Percentiles rank a stretch among this genome's conserved stretches.
Evolutionary conservation across 805 yeast species (phyloP).

Genomic region (Candida andamanensis): DNA sequence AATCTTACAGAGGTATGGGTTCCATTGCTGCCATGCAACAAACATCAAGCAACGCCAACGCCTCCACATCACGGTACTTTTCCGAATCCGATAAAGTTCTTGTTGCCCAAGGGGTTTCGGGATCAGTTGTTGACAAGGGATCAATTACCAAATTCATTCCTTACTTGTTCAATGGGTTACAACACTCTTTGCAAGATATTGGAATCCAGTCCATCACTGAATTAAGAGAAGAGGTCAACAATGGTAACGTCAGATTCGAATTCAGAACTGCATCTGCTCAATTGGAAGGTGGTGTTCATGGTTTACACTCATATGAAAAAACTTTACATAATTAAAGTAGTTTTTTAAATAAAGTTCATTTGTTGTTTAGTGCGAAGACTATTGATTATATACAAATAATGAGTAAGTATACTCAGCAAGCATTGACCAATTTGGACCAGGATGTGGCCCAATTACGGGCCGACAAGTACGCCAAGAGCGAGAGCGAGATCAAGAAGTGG

Average conservation of each 20-base stretch:
- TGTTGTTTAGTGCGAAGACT: too few relatives aligned
- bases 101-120: conserved; percentile 99
- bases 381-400: not conserved
- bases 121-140: conserved; percentile 95
- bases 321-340: conserved; percentile 74
- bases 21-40: conserved; percentile 98
- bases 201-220: conserved; percentile 68
- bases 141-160: conserved; percentile 91
- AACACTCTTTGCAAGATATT: conserved; percentile 98
- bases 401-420: conserved; percentile 12
- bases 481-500: conserved; percentile 51
- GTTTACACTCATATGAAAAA: conserved; percentile 95
- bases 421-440: conserved; percentile 54
- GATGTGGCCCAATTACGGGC: conserved; percentile 49
- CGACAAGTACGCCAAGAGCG: conserved; percentile 43
- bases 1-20: conserved; percentile 99
- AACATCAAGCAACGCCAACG: conserved; percentile 84
- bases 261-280: conserved; percentile 98
- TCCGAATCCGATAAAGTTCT: conserved; percentile 92
- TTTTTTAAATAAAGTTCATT: not conserved
- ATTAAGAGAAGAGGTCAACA: conserved; percentile 59
- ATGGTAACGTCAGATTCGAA: conserved; percentile 84
- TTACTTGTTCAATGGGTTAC: conserved; percentile 89
- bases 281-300: conserved; percentile 97
- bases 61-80: conserved; percentile 97